phyloP scores from a whole-genome alignment of 192 early-diverging fungal genomes.

The Backusella liffmaniae region DNA sequence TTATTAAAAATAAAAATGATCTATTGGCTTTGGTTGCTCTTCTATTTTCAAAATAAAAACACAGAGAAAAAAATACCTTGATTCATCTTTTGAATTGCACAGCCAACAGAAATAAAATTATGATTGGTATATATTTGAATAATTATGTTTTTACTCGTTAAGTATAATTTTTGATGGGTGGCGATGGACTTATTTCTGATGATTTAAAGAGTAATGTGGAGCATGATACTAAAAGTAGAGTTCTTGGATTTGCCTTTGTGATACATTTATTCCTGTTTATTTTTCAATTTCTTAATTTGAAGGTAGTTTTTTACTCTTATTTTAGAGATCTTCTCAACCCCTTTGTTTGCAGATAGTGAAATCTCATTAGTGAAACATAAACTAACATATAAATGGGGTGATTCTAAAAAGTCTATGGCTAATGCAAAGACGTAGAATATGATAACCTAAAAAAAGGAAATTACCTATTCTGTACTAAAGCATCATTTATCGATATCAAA shows the following conservation, averaged over 20 bases:
- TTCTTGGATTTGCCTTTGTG: neutral
- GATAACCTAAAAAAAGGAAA: slow-evolving; percentile 21
- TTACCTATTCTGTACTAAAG: neutral
- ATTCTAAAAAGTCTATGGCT: neutral
- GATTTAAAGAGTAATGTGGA: neutral
- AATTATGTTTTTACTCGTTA: neutral
- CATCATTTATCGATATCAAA: neutral
- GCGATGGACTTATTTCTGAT: neutral
- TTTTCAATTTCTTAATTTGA: neutral
- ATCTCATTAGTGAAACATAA: too few species aligned
- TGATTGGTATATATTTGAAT: neutral
- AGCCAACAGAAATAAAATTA: neutral
- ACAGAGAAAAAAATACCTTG: too few species aligned
- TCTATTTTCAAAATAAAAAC: neutral
- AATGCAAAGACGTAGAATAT: neutral
- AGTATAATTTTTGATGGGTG: neutral
- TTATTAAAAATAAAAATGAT: neutral
- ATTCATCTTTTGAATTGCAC: too few species aligned
- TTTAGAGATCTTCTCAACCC: neutral
- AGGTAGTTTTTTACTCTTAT: neutral
- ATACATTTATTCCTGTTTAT: neutral
- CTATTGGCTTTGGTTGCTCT: neutral
- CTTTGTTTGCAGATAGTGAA: neutral
- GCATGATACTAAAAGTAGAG: neutral
- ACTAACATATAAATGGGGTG: neutral